Percentiles rank a stretch among this genome's conserved stretches.
phyloP scores from a whole-genome alignment of 139 green algal species.

The Zygnema circumcarinatum region DNA sequence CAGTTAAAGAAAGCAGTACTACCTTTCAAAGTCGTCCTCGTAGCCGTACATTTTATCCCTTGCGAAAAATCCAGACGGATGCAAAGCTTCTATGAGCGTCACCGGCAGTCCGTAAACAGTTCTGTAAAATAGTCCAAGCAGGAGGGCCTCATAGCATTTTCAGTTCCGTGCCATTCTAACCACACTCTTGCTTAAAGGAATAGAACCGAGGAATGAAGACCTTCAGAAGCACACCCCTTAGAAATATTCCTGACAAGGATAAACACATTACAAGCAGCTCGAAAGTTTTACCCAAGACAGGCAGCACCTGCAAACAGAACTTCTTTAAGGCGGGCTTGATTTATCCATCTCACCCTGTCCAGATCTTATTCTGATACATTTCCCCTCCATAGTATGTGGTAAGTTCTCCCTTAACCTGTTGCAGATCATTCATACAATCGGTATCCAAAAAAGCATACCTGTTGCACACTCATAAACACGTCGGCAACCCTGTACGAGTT shows the following conservation, averaged over 20 bases:
- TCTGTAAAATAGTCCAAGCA: slow-evolving; percentile 2
- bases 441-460: slow-evolving; percentile 31
- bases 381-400: slow-evolving; percentile 38
- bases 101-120: slow-evolving; percentile 47
- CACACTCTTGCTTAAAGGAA: too few species aligned
- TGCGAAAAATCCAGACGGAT: slow-evolving; percentile 36
- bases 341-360: slow-evolving; percentile 46
- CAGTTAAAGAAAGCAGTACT: background rate
- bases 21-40: slow-evolving; percentile 61
- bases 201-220: too few species aligned
- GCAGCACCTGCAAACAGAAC: too few species aligned
- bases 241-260: too few species aligned
- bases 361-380: slow-evolving; percentile 49
- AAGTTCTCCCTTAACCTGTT: slow-evolving; percentile 11
- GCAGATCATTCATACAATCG: slow-evolving; percentile 26
- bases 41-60: slow-evolving; percentile 41
- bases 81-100: slow-evolving; percentile 47
- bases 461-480: too few species aligned
- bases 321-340: too few species aligned
- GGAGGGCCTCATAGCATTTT: background rate
- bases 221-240: too few species aligned
- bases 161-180: too few species aligned
- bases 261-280: too few species aligned
- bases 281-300: too few species aligned
- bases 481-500: too few species aligned